These are phyloP conservation scores for Apiospora marii DNA, from an alignment of 2,329 filamentous ascomycete genomes.

Conservation along the genomic window DNA sequence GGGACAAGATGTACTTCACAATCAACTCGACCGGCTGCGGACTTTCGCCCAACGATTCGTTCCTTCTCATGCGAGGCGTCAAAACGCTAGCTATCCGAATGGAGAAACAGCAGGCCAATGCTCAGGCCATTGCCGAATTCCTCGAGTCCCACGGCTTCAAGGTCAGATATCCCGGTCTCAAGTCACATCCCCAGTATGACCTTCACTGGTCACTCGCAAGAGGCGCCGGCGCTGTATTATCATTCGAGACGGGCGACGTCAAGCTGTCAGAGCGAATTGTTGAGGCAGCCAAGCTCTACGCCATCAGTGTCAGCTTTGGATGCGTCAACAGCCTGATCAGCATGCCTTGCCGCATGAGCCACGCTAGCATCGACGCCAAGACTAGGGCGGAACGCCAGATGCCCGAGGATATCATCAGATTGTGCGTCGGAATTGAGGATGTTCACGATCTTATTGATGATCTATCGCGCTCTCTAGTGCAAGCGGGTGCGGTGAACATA, in stretches of 20 bases:
- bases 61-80: slow-evolving; percentile 91
- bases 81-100: slow-evolving; percentile 98
- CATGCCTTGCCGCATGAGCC: slow-evolving; percentile 99
- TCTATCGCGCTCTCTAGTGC: slow-evolving; percentile 86
- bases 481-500: slow-evolving; percentile 91
- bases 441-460: slow-evolving; percentile 91
- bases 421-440: slow-evolving; percentile 98
- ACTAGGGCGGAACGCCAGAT: slow-evolving; percentile 87
- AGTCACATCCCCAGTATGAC: slow-evolving; percentile 95
- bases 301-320: slow-evolving; percentile 96
- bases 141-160: slow-evolving; percentile 91
- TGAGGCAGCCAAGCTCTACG: slow-evolving; percentile 89
- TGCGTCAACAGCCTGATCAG: slow-evolving; percentile 99
- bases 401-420: slow-evolving; percentile 94
- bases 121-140: slow-evolving; percentile 89
- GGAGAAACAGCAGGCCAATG: slow-evolving; percentile 97
- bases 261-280: slow-evolving; percentile 89
- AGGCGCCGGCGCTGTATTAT: slow-evolving; percentile 91
- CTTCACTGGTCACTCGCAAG: slow-evolving; percentile 95
- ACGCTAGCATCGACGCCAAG: slow-evolving; percentile 96
- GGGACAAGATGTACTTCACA: slow-evolving; percentile 92
- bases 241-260: slow-evolving; percentile 93
- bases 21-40: slow-evolving; percentile 98
- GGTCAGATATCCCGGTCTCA: slow-evolving; percentile 92
- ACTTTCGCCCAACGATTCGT: slow-evolving; percentile 93